Base-by-base conservation (phyloP, 2,329 filamentous ascomycete species). In the Aspergillus ochraceus region DNA sequence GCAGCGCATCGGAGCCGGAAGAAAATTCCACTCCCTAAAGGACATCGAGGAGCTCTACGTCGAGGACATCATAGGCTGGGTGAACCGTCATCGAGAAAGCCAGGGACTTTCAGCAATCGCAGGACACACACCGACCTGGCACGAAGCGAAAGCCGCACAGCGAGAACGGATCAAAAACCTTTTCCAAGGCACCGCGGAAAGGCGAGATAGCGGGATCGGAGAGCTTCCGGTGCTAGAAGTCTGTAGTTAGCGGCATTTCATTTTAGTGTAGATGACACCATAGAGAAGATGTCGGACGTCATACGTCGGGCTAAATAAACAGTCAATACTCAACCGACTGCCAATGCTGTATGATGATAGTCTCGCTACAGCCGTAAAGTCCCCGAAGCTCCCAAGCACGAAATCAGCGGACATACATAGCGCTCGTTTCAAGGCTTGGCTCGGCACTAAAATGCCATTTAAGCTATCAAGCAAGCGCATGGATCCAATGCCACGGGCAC, bases 21-120 rank as follows among this genome's bases (percentile, higher is more conserved):
- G 73, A 36, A 67, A 63, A 4, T 78, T 78, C 26, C 76, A 78
- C 62, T 77, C 74, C 6, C 64, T 78, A 11, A 71, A 68, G 45
- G 71, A 72, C 4, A 60, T 64, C 2, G 76, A 78, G 51, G 68
- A 74, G 49, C 42, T 55, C 3, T 78, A 77, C 60, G 74, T 78
- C 4, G 52, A 62, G 3, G 65, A 71, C 14, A 32, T 78, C 5
- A 60, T 77, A 1, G 54, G 62, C 3, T 79, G 76, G 75, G 62
- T 77, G 3, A 77, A 79, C 55, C n/a, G 19, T 9, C 62, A 60
- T 9, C 57, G 70, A 26, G 57, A 2, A 6, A 55, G 49, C 4
- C 52, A 50, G 2, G 69, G 68, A 1, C 57, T 75, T n/a, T 6
- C 61, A 17, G 36, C 52, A 1, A 58, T 76, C 26, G 67, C 71